A percentile compares a stretch with the other conserved stretches of the same genome.
These are phyloP conservation scores for Megacollybia marginata DNA, from an alignment of 768 basidiomycete species.

Conservation along the genomic window DNA sequence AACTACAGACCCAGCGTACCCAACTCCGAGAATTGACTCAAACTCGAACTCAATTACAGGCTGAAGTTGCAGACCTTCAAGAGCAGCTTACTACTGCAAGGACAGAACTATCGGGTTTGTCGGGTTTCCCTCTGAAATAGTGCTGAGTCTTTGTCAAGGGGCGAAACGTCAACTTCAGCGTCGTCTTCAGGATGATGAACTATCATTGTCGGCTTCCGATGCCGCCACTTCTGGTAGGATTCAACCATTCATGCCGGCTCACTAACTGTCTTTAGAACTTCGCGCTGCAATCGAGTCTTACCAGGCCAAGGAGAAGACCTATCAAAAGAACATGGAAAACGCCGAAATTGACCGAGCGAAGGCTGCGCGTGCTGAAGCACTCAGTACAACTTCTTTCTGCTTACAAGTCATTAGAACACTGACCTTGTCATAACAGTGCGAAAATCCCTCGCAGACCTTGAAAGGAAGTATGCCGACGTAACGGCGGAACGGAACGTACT, in stretches of 20 bases:
- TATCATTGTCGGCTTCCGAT: slow-evolving; percentile 49
- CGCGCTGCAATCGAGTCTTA: slow-evolving; percentile 58
- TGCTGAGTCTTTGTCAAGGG: slow-evolving; percentile 27
- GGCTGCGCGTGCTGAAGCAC: slow-evolving; percentile 54
- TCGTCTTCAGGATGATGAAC: slow-evolving; percentile 56
- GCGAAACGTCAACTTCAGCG: slow-evolving; percentile 52
- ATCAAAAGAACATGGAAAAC: slow-evolving; percentile 55
- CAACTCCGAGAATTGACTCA: slow-evolving; percentile 54
- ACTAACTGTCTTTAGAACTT: slow-evolving; percentile 34
- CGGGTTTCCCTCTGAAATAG: not conserved
- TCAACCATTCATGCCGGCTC: not conserved
- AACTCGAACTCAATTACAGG: slow-evolving; percentile 50
- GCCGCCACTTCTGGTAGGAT: slow-evolving; percentile 48
- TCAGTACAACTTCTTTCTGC: slow-evolving; percentile 31
- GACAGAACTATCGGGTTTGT: slow-evolving; percentile 52
- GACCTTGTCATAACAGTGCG: slow-evolving; percentile 34
- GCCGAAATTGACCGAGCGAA: slow-evolving; percentile 65
- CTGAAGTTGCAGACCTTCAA: slow-evolving; percentile 42
- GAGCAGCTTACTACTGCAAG: slow-evolving; percentile 53
- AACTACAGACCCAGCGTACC: slow-evolving; percentile 57
- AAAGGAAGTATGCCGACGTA: slow-evolving; percentile 47
- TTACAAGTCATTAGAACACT: not conserved
- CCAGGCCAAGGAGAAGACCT: slow-evolving; percentile 53
- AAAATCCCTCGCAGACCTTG: slow-evolving; percentile 52
- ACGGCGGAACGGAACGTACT: slow-evolving; percentile 44